Base-by-base conservation (phyloP, 306 rosid species). In the Fragaria vesca region DNA sequence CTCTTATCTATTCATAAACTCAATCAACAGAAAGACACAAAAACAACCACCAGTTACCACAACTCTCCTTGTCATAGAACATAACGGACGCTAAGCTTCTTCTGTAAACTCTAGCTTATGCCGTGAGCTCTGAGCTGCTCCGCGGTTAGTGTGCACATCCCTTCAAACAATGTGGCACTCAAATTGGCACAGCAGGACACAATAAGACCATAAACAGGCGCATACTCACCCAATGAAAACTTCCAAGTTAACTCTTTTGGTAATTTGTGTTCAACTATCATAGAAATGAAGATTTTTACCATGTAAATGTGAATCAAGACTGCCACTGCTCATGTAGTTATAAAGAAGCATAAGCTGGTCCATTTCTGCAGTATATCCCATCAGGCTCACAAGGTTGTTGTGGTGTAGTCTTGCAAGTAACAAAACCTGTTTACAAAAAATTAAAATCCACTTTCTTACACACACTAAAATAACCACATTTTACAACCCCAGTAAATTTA, bases 271-370 rank as follows among this genome's bases (percentile, higher is more conserved):
- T 61, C 38, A 61, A 28, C 10, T 24, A 61, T 28, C n/a, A 40
- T 40, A 38, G 62, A 12, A 15, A 10, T 43, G 28, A 57, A 50
- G 68, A 2, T 0, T 26, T n/a, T 45, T 74, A 74, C 78, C 70
- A 43, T 61, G 78, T 47, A 74, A 74, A 45, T 74, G 78, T 61
- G 46, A 26, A 74, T 30, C 66, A 50, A 74, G 60, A 74, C 60
- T 43, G n/a, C 70, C 70, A 16, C 58, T 74, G 58, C 45, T 45
- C 78, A 74, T 45, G 78, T 74, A 61, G 3, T 61, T 28, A 30
- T 74, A 74, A 30, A 74, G 78, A 45, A 74, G 78, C 78, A 74
- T 74, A 74, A 43, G 70, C 32, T 74, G 57, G 43, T 40, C 78
- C 17, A 61, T 47, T 61, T 74, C 70, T 45, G 58, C 78, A 4